These are phyloP conservation scores for Chernovozyma aurita DNA, from an alignment of 1,139 yeast species.

Conservation along the genomic window DNA sequence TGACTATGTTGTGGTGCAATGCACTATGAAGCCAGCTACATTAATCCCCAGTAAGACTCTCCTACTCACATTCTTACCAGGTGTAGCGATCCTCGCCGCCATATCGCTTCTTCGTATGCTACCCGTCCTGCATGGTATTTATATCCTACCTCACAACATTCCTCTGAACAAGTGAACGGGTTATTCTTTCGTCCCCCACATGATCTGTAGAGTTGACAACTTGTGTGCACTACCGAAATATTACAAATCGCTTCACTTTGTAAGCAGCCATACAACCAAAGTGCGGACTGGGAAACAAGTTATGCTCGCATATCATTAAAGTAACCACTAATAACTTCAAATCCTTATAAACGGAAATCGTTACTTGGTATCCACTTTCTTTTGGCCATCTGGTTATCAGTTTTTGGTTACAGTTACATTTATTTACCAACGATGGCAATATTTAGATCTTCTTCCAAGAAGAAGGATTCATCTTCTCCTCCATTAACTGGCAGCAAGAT, in stretches of 20 bases:
- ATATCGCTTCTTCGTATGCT: no score
- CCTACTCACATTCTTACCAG: neutral
- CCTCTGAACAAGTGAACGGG: no score
- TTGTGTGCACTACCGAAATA: neutral
- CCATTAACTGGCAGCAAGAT: neutral
- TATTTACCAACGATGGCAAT: constrained; percentile 2
- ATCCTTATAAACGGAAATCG: no score
- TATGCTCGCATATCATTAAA: no score
- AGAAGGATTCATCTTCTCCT: constrained; percentile 4
- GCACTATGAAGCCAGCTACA: neutral
- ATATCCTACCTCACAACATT: no score
- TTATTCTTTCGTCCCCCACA: neutral
- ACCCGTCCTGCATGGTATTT: no score
- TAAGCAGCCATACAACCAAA: neutral
- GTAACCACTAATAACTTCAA: no score
- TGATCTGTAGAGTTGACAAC: neutral
- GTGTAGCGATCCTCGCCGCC: neutral
- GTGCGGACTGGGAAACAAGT: neutral
- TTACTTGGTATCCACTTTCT: no score
- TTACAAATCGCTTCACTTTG: neutral
- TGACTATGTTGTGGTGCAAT: no score
- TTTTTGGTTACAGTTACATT: no score
- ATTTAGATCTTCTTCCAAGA: constrained; percentile 6
- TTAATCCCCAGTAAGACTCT: neutral
- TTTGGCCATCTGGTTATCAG: no score